A percentile compares a stretch with the other conserved stretches of the same genome.
These are phyloP conservation scores for Plasmodium sp. DNA, from an alignment of 169 alveolate genomes.

Conservation along the genomic window DNA sequence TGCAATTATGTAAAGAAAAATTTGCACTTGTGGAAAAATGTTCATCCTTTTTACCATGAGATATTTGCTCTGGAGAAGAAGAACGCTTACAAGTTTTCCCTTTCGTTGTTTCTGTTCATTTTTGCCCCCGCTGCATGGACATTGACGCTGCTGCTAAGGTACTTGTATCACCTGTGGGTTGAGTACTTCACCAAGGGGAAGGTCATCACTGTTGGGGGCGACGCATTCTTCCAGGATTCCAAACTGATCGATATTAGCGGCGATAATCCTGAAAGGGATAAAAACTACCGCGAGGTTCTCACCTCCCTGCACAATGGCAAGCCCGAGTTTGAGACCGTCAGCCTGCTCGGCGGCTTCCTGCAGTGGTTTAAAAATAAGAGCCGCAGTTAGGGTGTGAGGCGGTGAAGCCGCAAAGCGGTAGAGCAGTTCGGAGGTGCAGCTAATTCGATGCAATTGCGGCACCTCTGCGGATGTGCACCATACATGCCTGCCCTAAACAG, in stretches of 20 bases:
- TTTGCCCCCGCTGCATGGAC: constrained; percentile 70
- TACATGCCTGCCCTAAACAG: neutral
- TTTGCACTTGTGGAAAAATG: constrained; percentile 16
- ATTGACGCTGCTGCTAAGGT: constrained; percentile 33
- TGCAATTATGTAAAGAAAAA: constrained; percentile 32
- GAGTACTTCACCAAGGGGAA: constrained; percentile 74
- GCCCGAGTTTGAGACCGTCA: constrained; percentile 39
- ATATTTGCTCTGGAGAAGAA: constrained; percentile 58
- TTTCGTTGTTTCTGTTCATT: constrained; percentile 55
- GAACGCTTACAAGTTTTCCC: constrained; percentile 40
- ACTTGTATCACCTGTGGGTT: constrained; percentile 45
- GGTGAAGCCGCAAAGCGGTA: neutral
- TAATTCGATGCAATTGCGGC: neutral
- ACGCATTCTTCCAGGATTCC: constrained; percentile 41
- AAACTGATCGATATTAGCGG: constrained; percentile 37
- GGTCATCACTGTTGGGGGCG: constrained; percentile 72
- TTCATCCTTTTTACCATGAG: constrained; percentile 65
- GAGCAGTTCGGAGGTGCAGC: neutral
- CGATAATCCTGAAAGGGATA: neutral
- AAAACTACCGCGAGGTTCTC: constrained; percentile 4
- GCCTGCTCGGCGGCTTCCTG: constrained; percentile 52
- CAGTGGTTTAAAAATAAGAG: constrained; percentile 75
- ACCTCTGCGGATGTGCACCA: neutral
- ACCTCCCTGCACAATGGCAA: constrained; percentile 5
- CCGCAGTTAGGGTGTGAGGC: neutral